Evolutionary conservation across 2,329 filamentous ascomycete genomes (phyloP), one percentile per base, ranked within the genome.

Genomic region (Microsporum ferrugineum): DNA sequence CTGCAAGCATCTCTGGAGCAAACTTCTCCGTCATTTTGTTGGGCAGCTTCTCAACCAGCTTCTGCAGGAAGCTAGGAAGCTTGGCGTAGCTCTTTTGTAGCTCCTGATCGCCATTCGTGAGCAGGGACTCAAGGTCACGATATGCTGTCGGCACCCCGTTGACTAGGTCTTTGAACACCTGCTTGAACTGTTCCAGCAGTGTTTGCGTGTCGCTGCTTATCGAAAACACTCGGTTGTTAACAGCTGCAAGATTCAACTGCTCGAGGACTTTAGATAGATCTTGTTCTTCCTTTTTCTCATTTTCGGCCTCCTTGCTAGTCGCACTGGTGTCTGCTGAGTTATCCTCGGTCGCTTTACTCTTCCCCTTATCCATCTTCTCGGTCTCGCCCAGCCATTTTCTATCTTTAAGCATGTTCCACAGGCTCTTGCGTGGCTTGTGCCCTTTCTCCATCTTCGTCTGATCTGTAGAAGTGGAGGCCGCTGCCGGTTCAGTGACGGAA

Each of bases 71-170:
- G 0, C 80, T 79, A 0, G 92, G 92, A 51, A 97, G 82, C 65
- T 85, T 76, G 17, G 79, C 78, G 68, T 84, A 87, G 63, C 85
- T 82, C 65, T 82, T 81, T 68, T 86, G 82, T 17, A 88, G 72
- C 65, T 85, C 80, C n/a, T 78, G 75, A 64, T 85, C 83, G n/a
- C 82, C 83, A 60, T 84, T 82, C 7, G 78, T 84, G 65, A 87
- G 77, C 17, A 87, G 77, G 70, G 80, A 82, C 68, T 86, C 84
- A n/a, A 99, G 85, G 71, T 99, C 94, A 70, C 88, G 82, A 73
- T 95, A 96, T 2, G 94, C 94, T 0, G 92, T 96, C 2, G 94
- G 94, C 1, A 90, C 94, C 64, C 94, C 94, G 71, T 91, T 91
- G 68, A 94, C 84, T 14, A 96, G 82, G 71, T 99, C 94, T 71